Evolutionary conservation across 345 rosid species (phyloP).

Genomic region (Eucalyptus cloeziana): DNA sequence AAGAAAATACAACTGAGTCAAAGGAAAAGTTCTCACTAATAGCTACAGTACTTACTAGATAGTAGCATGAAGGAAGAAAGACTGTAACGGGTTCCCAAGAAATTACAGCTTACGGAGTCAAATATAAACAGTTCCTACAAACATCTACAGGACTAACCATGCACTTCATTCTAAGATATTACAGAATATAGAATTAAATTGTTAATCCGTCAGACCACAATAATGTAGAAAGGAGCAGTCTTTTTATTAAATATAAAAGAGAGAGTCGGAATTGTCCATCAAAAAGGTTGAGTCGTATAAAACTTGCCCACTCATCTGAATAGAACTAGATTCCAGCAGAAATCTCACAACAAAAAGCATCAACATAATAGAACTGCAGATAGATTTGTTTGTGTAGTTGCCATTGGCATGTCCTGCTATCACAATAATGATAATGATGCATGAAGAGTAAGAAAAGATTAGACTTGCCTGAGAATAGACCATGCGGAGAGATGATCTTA

Average conservation of each 20-base stretch:
- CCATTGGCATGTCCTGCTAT: not conserved
- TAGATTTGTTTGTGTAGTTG: not conserved
- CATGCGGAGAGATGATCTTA: constrained; percentile 60
- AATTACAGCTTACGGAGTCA: not conserved
- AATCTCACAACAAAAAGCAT: not conserved
- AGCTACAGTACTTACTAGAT: not conserved
- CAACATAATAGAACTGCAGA: not conserved
- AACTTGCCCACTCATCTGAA: not conserved
- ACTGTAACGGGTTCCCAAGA: not conserved
- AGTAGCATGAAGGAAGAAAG: not conserved
- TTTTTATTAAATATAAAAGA: not conserved
- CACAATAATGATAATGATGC: not conserved
- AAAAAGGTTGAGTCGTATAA: not conserved
- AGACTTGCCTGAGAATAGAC: constrained; percentile 78
- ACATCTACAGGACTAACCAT: not conserved
- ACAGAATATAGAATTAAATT: not conserved
- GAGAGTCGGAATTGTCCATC: not conserved
- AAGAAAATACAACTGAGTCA: not conserved
- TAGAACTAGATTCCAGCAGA: not conserved
- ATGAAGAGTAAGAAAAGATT: not conserved
- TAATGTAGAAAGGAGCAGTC: not conserved
- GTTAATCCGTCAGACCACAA: not conserved
- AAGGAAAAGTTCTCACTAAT: not conserved
- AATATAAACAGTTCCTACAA: not conserved
- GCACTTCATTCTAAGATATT: not conserved